Conservation (phyloP, 108 stramenopile species). For the Cafeteria roenbergensis region DNA sequence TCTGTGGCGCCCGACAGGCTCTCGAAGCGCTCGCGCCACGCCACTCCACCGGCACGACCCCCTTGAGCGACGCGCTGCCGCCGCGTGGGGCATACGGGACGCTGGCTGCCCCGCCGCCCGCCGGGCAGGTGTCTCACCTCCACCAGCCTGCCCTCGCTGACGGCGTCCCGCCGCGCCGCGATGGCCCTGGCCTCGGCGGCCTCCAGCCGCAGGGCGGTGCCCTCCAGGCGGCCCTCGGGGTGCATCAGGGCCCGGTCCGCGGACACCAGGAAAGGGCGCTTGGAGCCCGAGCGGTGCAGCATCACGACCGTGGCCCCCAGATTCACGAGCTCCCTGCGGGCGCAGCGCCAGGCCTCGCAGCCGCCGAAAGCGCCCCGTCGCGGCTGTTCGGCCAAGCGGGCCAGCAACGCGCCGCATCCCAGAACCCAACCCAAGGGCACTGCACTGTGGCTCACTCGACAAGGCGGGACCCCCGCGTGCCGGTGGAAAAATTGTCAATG, state of each 20-base stretch:
- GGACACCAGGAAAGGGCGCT: too few relatives aligned
- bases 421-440: constrained; percentile 38
- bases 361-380: constrained; percentile 16
- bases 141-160: too few relatives aligned
- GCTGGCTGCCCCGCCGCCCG: too few relatives aligned
- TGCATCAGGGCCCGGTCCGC: too few relatives aligned
- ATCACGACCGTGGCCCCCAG: background rate
- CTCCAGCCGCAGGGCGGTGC: too few relatives aligned
- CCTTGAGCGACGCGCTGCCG: background rate
- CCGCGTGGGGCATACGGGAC: background rate
- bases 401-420: constrained; percentile 22
- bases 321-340: background rate
- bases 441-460: constrained; percentile 34
- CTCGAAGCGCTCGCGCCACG: background rate
- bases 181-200: too few relatives aligned
- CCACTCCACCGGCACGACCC: background rate
- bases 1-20: background rate
- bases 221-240: too few relatives aligned
- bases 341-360: background rate
- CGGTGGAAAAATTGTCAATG: constrained; percentile 50
- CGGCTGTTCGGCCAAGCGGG: constrained; percentile 27
- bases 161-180: too few relatives aligned
- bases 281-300: too few relatives aligned
- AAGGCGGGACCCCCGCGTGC: constrained; percentile 31
- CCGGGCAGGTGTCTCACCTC: too few relatives aligned